These are phyloP conservation scores for Astraeus odoratus DNA, from an alignment of 768 basidiomycete genomes.

Conservation along the genomic window DNA sequence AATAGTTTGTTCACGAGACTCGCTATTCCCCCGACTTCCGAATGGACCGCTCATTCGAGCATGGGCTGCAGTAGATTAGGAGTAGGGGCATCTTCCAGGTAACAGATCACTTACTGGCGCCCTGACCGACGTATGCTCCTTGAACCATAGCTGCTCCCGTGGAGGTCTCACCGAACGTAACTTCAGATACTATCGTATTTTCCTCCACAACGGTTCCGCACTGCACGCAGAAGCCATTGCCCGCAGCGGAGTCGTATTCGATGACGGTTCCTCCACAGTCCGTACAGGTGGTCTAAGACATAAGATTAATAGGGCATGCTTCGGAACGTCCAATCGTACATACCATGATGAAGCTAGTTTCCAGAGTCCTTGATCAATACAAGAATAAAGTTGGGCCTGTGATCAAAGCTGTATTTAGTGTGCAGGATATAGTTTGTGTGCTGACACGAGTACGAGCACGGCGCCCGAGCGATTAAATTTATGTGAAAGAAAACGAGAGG, in stretches of 20 bases:
- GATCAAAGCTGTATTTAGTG: too few relatives aligned
- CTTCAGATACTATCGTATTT: conserved; percentile 88
- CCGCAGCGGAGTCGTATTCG: conserved; percentile 78
- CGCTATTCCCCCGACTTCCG: conserved; percentile 69
- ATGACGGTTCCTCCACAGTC: conserved; percentile 82
- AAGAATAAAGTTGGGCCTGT: background rate
- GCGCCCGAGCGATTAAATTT: too few relatives aligned
- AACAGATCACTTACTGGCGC: conserved; percentile 62
- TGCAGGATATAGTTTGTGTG: background rate
- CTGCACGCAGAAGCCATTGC: conserved; percentile 76
- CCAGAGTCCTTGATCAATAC: background rate
- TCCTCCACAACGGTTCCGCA: conserved; percentile 92
- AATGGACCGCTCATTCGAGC: conserved; percentile 79
- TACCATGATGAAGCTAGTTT: conserved; percentile 12
- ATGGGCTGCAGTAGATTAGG: conserved; percentile 44
- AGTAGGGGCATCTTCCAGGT: background rate
- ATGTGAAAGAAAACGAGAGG: too few relatives aligned
- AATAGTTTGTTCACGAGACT: conserved; percentile 88
- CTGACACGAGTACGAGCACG: too few relatives aligned
- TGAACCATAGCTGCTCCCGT: conserved; percentile 93
- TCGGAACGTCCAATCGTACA: background rate
- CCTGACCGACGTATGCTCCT: conserved; percentile 86
- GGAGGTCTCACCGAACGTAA: conserved; percentile 91
- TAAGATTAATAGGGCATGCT: background rate
- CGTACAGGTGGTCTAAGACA: conserved; percentile 51